Evolutionary conservation across 345 rosid species (phyloP), one percentile per base, ranked within the genome.

Genomic region (Populus tremula): DNA sequence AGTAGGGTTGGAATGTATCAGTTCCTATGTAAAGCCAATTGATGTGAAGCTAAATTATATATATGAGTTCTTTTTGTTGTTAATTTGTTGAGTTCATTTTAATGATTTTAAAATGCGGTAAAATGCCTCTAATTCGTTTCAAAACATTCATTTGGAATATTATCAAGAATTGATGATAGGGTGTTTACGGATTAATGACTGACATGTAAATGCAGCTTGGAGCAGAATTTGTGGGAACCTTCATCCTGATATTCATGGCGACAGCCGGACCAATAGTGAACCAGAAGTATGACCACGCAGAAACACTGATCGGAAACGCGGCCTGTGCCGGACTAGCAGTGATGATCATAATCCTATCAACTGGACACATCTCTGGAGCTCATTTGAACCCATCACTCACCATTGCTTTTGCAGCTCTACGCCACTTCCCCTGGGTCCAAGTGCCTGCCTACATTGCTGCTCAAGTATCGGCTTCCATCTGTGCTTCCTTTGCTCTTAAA

Each of bases 331-430:
- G 99, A 8, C 86, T 96, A 16, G 99, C 99, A 0, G 99, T 90
- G 70, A 96, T 96, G 99, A 90, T 96, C 82, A 84, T 96, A 33
- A 96, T 96, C 33, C 82, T 96, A 3, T 90, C 99, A 12, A 93
- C 97, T 0, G 99, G 99, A 16, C 99, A 96, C 85, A 96, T 96
- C 78, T 93, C 98, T 2, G 99, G 98, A 25, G 99, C 99, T 73
- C 99, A 96, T 76, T 77, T 96, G 66, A 96, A 96, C 86, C 99
- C 99, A 11, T 87, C 99, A 29, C 85, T 96, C 62, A 96, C 99
- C 77, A 83, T 96, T 50, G 96, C 96, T 45, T 96, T 96, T 27
- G 99, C 99, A 8, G 84, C 92, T 1, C 84, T 92, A 47, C 93
- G 93, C 54, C 99, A 96, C 80, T 96, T 96, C 80, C 99, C 99